Conservation (phyloP, 169 alveolate genomes). For the Cryptosporidium muris region DNA sequence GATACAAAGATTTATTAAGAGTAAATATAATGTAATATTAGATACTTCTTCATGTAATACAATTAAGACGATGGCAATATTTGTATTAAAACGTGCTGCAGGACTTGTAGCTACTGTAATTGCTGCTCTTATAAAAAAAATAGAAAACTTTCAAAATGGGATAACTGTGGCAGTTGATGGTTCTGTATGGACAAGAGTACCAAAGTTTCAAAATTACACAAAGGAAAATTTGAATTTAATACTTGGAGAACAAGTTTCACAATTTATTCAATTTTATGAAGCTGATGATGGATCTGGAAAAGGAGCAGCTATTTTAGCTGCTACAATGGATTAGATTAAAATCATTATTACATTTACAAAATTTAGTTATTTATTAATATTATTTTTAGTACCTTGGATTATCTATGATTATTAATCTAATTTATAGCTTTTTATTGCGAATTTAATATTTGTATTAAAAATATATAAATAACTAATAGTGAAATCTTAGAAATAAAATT, state of each 20-base stretch:
- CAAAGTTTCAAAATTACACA: slow-evolving; percentile 9
- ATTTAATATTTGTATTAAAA: no score
- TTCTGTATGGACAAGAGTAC: slow-evolving; percentile 48
- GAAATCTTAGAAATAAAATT: no score
- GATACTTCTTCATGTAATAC: background rate
- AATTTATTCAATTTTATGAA: slow-evolving; percentile 19
- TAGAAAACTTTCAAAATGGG: background rate
- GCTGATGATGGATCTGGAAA: slow-evolving; percentile 65
- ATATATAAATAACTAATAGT: no score
- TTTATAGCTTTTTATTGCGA: background rate
- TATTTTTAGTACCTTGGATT: background rate
- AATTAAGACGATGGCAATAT: slow-evolving; percentile 1
- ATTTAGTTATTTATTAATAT: background rate
- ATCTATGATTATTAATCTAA: background rate
- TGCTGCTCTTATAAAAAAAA: slow-evolving; percentile 19
- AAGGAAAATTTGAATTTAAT: background rate
- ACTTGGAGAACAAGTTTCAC: slow-evolving; percentile 5
- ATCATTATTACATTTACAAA: background rate
- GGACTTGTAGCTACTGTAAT: slow-evolving; percentile 28
- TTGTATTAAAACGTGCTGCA: slow-evolving; percentile 55
- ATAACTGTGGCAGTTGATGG: slow-evolving; percentile 53
- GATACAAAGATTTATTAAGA: background rate
- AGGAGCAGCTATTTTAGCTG: slow-evolving; percentile 61
- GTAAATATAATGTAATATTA: background rate
- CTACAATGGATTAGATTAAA: background rate